Percentiles rank a stretch among this genome's conserved stretches.
phyloP scores from a whole-genome alignment of 208 protist genomes.

The Lotmaria passim region DNA sequence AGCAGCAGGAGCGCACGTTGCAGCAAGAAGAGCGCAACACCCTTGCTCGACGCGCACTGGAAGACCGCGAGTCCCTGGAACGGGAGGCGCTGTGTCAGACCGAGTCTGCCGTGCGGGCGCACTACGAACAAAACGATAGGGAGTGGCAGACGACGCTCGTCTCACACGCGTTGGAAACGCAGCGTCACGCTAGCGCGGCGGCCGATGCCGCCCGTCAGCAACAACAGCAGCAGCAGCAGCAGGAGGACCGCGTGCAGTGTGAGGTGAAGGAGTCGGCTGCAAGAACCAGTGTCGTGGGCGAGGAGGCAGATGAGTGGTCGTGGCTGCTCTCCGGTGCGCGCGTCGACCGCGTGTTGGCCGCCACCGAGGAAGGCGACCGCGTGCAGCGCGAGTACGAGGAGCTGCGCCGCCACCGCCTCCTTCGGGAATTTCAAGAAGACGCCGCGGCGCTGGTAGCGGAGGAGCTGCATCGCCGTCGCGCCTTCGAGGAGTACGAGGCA shows the following conservation, averaged over 20 bases:
- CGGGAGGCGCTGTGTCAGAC: constrained; percentile 29
- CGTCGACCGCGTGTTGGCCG: constrained; percentile 34
- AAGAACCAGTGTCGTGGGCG: constrained; percentile 3
- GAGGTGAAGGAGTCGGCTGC: constrained; percentile 7
- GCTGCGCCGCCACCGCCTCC: constrained; percentile 13
- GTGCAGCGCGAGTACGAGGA: constrained; percentile 42
- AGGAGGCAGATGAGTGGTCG: constrained; percentile 30
- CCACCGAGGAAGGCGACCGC: constrained; percentile 38
- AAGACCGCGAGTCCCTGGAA: constrained; percentile 27
- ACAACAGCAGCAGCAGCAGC: constrained; percentile 1
- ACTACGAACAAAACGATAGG: constrained; percentile 25
- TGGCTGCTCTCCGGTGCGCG: constrained; percentile 33
- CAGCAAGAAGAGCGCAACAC: constrained; percentile 21
- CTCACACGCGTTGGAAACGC: constrained; percentile 16
- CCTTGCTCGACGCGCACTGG: constrained; percentile 16
- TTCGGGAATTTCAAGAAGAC: constrained; percentile 17
- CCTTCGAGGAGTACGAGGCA: constrained; percentile 28
- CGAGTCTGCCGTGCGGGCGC: constrained; percentile 25
- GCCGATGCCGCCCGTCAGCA: constrained; percentile 13
- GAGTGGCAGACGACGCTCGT: constrained; percentile 20
- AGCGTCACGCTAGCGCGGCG: constrained; percentile 1
- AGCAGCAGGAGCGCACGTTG: background rate
- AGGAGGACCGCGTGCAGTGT: background rate
- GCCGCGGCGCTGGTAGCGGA: constrained; percentile 25
- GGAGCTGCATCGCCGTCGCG: constrained; percentile 23